These are phyloP conservation scores for Tetracentron sinense DNA, from an alignment of 164 flowering plant species.

Conservation along the genomic window DNA sequence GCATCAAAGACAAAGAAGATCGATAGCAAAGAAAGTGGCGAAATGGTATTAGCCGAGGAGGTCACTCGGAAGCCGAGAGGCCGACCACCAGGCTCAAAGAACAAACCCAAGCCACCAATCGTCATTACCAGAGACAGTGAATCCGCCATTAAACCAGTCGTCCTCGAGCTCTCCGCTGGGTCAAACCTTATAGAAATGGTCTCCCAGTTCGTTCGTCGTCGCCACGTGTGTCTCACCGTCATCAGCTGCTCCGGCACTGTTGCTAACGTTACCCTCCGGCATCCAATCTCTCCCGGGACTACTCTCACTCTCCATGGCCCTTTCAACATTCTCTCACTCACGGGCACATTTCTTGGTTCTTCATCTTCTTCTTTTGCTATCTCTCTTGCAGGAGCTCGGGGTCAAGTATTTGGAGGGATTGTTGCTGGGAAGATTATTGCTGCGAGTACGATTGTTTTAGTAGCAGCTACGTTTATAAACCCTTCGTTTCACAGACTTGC, in stretches of 20 bases:
- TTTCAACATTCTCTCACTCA: conserved; percentile 42
- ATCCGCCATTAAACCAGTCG: conserved; percentile 35
- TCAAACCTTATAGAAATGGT: conserved; percentile 39
- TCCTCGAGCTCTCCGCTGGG: conserved; percentile 38
- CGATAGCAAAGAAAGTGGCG: background rate
- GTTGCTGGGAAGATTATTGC: conserved; percentile 34
- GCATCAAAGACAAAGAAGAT: too few species aligned
- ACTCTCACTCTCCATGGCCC: conserved; percentile 51
- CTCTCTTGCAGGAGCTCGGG: conserved; percentile 38
- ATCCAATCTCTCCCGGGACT: conserved; percentile 40
- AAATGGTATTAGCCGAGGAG: background rate
- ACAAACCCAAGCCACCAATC: conserved; percentile 51
- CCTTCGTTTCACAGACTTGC: conserved; percentile 24
- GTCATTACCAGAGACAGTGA: conserved; percentile 41
- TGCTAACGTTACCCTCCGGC: conserved; percentile 46
- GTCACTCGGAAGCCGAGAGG: conserved; percentile 33
- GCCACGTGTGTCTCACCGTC: conserved; percentile 33
- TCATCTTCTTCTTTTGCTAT: conserved; percentile 23
- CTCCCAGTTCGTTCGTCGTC: conserved; percentile 25
- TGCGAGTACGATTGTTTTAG: conserved; percentile 26
- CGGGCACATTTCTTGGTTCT: conserved; percentile 34
- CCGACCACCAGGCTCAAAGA: too few species aligned
- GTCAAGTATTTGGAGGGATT: conserved; percentile 45
- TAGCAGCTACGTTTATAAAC: conserved; percentile 29
- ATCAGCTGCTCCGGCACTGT: conserved; percentile 48